Evolutionary conservation across 2,329 filamentous ascomycete species (phyloP).

Genomic region (Calonectria montana): DNA sequence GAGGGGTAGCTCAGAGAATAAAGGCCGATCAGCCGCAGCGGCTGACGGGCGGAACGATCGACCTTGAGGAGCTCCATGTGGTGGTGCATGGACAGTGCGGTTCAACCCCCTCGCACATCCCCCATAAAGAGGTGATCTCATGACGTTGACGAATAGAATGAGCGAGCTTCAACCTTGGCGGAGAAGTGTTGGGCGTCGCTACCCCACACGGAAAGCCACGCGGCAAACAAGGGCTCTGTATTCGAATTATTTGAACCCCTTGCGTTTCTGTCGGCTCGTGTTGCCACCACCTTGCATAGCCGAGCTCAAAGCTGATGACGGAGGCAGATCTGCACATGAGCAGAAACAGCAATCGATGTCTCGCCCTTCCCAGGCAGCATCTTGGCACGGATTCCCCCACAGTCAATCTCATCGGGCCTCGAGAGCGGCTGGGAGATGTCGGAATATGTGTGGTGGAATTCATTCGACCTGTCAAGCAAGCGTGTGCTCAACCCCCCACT

Average conservation of each 20-base stretch:
- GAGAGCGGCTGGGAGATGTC: neutral
- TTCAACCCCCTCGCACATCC: neutral
- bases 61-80: neutral
- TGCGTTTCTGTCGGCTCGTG: neutral
- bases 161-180: neutral
- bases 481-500: neutral
- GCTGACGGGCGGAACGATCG: neutral
- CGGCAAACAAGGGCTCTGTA: neutral
- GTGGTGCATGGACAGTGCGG: neutral
- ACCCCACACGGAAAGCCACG: constrained; percentile 11
- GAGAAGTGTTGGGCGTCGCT: constrained; percentile 1
- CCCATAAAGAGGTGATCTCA: neutral
- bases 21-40: constrained; percentile 4
- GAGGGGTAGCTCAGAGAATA: neutral
- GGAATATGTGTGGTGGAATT: neutral
- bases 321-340: neutral
- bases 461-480: neutral
- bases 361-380: neutral
- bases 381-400: neutral
- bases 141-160: neutral
- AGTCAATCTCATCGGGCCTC: neutral
- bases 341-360: constrained; percentile 4
- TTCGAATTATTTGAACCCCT: neutral
- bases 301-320: neutral
- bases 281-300: neutral